Conservation (phyloP, 2,329 filamentous ascomycete genomes). For the Fusarium tuaranense region DNA sequence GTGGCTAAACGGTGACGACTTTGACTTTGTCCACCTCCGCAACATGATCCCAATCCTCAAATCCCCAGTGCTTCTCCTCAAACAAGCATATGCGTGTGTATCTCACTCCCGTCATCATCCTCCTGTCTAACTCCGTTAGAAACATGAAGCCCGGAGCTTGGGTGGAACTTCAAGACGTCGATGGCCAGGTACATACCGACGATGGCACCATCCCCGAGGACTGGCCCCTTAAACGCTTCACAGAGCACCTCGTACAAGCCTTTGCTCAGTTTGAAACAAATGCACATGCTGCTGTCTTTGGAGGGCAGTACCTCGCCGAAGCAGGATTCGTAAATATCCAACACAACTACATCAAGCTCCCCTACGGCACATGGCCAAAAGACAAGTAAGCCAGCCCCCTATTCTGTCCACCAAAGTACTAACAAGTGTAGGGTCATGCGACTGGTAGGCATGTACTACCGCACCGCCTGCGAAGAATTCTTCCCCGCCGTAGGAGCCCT, state of each 20-base stretch:
- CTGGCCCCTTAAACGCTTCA: slow-evolving; percentile 50
- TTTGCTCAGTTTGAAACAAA: slow-evolving; percentile 53
- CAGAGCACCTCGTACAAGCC: slow-evolving; percentile 49
- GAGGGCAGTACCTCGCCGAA: slow-evolving; percentile 49
- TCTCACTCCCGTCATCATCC: slow-evolving; percentile 48
- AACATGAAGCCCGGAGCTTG: slow-evolving; percentile 58
- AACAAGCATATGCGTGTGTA: slow-evolving; percentile 47
- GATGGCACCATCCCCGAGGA: slow-evolving; percentile 50
- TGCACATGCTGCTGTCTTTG: slow-evolving; percentile 53
- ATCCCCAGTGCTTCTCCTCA: slow-evolving; percentile 45
- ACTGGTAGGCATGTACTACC: slow-evolving; percentile 56
- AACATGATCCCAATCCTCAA: slow-evolving; percentile 60
- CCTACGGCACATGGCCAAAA: slow-evolving; percentile 60
- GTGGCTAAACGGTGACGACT: slow-evolving; percentile 62
- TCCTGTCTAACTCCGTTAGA: slow-evolving; percentile 31
- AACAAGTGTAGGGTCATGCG: slow-evolving; percentile 47
- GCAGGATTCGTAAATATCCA: slow-evolving; percentile 55
- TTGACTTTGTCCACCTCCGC: slow-evolving; percentile 71
- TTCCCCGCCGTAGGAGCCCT: slow-evolving; percentile 55
- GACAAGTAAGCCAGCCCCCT: slow-evolving; percentile 48
- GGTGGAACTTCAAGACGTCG: slow-evolving; percentile 60
- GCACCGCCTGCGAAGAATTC: slow-evolving; percentile 55
- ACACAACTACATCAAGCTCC: slow-evolving; percentile 55
- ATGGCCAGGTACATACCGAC: slow-evolving; percentile 54
- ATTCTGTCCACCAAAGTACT: accelerated